Evolutionary conservation across 345 rosid genomes (phyloP).

Genomic region (Garcia nutans): DNA sequence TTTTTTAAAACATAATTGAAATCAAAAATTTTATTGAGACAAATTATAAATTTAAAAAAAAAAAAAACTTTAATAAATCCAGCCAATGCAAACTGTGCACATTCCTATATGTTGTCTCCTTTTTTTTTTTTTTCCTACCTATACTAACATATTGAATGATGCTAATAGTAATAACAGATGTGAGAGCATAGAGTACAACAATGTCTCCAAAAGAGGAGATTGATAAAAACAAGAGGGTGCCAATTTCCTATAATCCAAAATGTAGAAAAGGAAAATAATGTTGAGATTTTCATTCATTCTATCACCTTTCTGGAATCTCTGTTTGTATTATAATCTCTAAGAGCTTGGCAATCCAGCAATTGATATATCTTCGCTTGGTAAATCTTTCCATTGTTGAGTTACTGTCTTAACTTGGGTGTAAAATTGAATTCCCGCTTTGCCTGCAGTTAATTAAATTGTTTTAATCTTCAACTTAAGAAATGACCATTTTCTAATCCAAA

Average conservation of each 20-base stretch:
- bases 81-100: not conserved
- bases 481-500: not conserved
- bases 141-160: too few species aligned
- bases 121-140: not conserved
- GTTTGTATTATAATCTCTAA: not conserved
- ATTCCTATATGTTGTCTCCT: not conserved
- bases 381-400: conserved; percentile 51
- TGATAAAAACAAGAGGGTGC: not conserved
- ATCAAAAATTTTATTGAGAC: too few species aligned
- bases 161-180: too few species aligned
- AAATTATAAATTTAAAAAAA: too few species aligned
- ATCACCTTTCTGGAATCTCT: not conserved
- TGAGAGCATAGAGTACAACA: too few species aligned
- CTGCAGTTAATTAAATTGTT: conserved; percentile 28
- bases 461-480: not conserved
- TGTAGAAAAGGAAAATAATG: not conserved
- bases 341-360: conserved; percentile 22
- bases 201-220: not conserved
- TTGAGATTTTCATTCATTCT: not conserved
- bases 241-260: not conserved
- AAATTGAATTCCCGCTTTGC: conserved; percentile 51
- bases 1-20: too few species aligned
- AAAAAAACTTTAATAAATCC: too few species aligned
- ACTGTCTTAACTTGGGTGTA: conserved; percentile 57
- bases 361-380: conserved; percentile 21